Conservation (phyloP, 2,329 filamentous ascomycete species). For the Neoscytalidium dimidiatum region DNA sequence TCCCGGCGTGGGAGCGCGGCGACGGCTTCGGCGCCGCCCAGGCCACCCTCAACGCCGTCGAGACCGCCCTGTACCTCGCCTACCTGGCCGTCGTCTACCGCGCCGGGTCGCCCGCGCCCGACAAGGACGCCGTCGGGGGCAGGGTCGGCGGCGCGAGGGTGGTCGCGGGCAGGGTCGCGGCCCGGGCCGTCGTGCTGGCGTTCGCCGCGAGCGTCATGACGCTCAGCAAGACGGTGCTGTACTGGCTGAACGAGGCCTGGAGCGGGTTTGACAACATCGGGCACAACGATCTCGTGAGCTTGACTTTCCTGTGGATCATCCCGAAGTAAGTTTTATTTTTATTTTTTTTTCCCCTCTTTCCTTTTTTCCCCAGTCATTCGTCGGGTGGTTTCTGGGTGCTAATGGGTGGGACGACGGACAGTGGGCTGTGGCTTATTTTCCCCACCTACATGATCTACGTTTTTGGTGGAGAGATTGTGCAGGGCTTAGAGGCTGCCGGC, state of each 20-base stretch:
- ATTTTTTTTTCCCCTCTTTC: background rate
- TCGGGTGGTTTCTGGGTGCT: background rate
- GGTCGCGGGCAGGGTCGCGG: slow-evolving; percentile 55
- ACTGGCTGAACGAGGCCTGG: slow-evolving; percentile 66
- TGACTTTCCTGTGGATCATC: slow-evolving; percentile 64
- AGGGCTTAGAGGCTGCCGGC: slow-evolving; percentile 50
- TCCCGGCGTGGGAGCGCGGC: slow-evolving; percentile 65
- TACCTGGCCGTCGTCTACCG: slow-evolving; percentile 60
- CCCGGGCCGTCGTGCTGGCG: slow-evolving; percentile 58
- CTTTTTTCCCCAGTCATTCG: background rate
- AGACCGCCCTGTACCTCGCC: slow-evolving; percentile 65
- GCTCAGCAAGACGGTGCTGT: slow-evolving; percentile 67
- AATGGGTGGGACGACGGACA: slow-evolving; percentile 34
- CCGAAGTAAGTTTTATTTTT: slow-evolving; percentile 59
- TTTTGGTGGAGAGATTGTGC: slow-evolving; percentile 63
- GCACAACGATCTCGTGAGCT: slow-evolving; percentile 57
- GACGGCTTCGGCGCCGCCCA: slow-evolving; percentile 81
- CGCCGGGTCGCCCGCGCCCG: slow-evolving; percentile 32
- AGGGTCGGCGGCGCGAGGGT: slow-evolving; percentile 52
- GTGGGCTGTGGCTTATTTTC: slow-evolving; percentile 65
- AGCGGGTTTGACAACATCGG: slow-evolving; percentile 63
- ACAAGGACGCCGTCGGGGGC: slow-evolving; percentile 38
- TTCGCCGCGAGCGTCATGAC: slow-evolving; percentile 65
- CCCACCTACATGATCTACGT: slow-evolving; percentile 64
- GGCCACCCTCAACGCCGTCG: slow-evolving; percentile 66